Evolutionary conservation across 306 rosid species (phyloP).

Genomic region (cucumber (Cucumis sativus)): DNA sequence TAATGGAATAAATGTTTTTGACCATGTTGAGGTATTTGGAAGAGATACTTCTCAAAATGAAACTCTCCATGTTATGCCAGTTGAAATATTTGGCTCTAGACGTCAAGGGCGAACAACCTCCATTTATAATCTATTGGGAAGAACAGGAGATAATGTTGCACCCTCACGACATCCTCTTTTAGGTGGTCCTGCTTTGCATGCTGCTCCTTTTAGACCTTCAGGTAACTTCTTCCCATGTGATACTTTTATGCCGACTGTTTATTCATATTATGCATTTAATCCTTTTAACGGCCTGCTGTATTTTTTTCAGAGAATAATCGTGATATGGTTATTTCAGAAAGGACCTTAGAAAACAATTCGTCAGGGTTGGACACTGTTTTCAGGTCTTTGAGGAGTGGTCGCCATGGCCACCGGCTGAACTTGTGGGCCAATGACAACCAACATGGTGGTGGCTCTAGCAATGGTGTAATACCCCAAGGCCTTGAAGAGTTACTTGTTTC

Average conservation of each 20-base stretch:
- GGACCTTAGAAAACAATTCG: constrained; percentile 45
- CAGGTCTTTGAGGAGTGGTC: constrained; percentile 84
- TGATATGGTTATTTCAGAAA: constrained; percentile 33
- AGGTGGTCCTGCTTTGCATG: constrained; percentile 61
- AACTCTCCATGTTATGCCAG: constrained; percentile 87
- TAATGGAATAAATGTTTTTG: constrained; percentile 89
- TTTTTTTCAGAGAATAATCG: constrained; percentile 30
- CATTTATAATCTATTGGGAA: constrained; percentile 86
- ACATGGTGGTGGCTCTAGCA: constrained; percentile 61
- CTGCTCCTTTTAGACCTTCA: constrained; percentile 39
- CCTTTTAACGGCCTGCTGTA: background rate
- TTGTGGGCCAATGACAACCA: constrained; percentile 74
- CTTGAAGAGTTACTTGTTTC: constrained; percentile 83
- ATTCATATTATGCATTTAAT: background rate
- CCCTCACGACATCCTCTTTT: constrained; percentile 86
- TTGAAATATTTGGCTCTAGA: constrained; percentile 93
- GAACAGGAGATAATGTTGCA: constrained; percentile 66
- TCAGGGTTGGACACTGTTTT: constrained; percentile 71
- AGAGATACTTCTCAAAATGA: constrained; percentile 87
- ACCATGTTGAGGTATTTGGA: constrained; percentile 89
- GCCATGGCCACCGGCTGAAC: constrained; percentile 82
- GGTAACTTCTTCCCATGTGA: constrained; percentile 26
- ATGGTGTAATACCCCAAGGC: constrained; percentile 60
- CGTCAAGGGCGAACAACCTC: constrained; percentile 93
- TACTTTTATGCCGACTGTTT: background rate